Evolutionary conservation across 2,329 filamentous ascomycete species (phyloP), one percentile per base, ranked within the genome.

Genomic region (Neoscytalidium dimidiatum): DNA sequence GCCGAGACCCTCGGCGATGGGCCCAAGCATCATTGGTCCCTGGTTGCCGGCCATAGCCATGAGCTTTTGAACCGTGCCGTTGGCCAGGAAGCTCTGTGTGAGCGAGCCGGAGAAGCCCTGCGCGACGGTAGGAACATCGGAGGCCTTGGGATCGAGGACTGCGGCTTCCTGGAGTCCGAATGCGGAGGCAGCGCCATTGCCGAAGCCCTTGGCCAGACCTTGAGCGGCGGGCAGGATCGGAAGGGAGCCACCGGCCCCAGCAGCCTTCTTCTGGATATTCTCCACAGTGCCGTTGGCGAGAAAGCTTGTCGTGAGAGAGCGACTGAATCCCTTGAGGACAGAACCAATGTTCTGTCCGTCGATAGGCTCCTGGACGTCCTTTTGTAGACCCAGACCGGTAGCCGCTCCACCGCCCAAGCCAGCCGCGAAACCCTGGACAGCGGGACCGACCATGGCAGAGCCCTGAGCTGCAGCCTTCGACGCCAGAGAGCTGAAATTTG

Each of bases 1-100:
- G 3, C 57, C 57, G 19, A 61, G 57, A 17, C 57, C 57, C 35
- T 61, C 57, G 1, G 43, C 57, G 13, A 48, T 48, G 7, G 57
- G 29, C 4, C 43, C 57, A n/a, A 61, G 41, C 57, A 61, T 61
- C 29, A n/a, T 46, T 14, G 43, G 28, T 1, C 43, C 57, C 6
- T 61, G 57, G 6, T 33, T 19, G 11, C 29, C 49, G 19, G 21
- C 28, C 49, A 35, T 33, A 3, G 28, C 17, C 11, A 13, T 35
- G n/a, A 61, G 28, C 43, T 38, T 49, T 14, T 48, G 29, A 5
- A 31, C 28, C 14, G 57, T 61, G 5, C 57, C 57, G 11, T 61
- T 61, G 41, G 57, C 43, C 3, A 62, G 21, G 31, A 62, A 62
- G 44, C 58, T 62, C 43, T 44, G 19, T 4, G 58, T 62, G n/a